Conservation (phyloP, 306 rosid species). For the Cucurbita pepo region DNA sequence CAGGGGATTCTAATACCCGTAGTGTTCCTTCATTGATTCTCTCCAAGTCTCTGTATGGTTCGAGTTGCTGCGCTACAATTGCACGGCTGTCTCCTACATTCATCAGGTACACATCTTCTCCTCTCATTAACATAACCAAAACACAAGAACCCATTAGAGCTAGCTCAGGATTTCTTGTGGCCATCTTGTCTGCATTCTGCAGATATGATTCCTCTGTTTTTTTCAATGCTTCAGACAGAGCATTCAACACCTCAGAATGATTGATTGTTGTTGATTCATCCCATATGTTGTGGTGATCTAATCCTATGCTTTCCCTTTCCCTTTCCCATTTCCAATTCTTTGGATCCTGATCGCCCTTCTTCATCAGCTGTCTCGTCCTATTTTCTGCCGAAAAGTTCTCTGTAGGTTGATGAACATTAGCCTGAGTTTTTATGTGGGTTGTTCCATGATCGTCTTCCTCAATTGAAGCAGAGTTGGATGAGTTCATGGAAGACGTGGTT, state of each 20-base stretch:
- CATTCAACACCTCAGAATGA: conserved; percentile 33
- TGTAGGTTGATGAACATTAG: not conserved
- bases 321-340: conserved; percentile 24
- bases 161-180: conserved; percentile 39
- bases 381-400: not conserved
- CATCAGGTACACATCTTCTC: conserved; percentile 72
- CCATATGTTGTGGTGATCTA: not conserved
- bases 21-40: conserved; percentile 17
- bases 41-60: conserved; percentile 8
- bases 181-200: conserved; percentile 32
- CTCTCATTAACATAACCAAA: conserved; percentile 76
- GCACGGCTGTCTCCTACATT: conserved; percentile 83
- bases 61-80: conserved; percentile 30
- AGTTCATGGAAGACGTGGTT: conserved; percentile 1
- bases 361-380: not conserved
- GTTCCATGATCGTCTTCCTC: not conserved
- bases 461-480: conserved; percentile 2
- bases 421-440: not conserved
- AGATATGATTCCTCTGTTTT: conserved; percentile 47
- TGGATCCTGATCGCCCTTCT: conserved; percentile 5
- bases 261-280: conserved; percentile 9
- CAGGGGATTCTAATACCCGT: conserved; percentile 3
- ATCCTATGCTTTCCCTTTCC: conserved; percentile 19
- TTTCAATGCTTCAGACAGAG: conserved; percentile 46
- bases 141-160: conserved; percentile 94